Conservation (phyloP, 2,329 filamentous ascomycete species). For the Neofusicoccum sp. region DNA sequence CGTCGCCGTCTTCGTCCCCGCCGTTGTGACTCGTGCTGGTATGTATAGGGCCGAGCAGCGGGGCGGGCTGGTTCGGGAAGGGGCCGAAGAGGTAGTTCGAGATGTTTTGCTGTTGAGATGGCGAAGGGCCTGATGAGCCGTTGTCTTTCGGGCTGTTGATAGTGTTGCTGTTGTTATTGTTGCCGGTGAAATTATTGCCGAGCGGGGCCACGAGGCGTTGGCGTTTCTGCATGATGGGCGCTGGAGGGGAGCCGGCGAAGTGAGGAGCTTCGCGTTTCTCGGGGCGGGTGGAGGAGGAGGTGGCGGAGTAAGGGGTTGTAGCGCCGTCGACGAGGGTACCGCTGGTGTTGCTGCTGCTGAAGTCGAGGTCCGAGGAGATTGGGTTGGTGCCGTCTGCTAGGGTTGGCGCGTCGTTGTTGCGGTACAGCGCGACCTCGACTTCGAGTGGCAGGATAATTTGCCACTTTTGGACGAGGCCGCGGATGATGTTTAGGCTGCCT, state of each 20-base stretch:
- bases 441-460: constrained; percentile 28
- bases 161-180: not conserved
- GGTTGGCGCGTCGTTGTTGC: constrained; percentile 6
- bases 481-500: constrained; percentile 24
- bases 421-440: constrained; percentile 27
- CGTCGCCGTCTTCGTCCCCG: not conserved
- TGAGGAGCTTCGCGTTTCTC: constrained; percentile 2
- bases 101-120: not conserved
- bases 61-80: constrained; percentile 28
- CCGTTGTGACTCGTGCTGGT: constrained; percentile 23
- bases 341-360: not conserved
- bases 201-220: constrained; percentile 26
- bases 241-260: not conserved
- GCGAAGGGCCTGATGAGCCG: not conserved
- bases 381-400: not conserved
- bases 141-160: not conserved
- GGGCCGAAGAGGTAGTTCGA: constrained; percentile 28
- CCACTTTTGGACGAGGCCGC: constrained; percentile 28
- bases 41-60: constrained; percentile 28
- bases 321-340: not conserved
- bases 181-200: not conserved
- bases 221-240: constrained; percentile 25
- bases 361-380: constrained; percentile 9
- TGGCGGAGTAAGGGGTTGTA: not conserved
- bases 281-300: not conserved